Percentiles rank a stretch among this genome's conserved stretches.
phyloP scores from a whole-genome alignment of 2,329 filamentous ascomycete species.

The Thelonectria olida region DNA sequence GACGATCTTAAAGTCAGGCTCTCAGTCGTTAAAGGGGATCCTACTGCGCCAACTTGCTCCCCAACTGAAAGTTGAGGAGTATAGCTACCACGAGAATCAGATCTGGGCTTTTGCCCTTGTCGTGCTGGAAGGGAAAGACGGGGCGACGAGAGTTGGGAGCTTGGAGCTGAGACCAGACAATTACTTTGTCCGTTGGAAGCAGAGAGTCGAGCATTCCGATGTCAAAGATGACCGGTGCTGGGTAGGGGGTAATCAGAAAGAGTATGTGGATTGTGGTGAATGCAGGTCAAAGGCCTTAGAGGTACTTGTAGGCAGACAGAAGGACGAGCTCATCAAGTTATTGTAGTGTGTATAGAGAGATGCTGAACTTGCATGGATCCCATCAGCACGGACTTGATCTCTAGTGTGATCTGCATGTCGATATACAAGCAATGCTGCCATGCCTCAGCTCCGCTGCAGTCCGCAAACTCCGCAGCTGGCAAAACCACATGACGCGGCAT shows the following conservation, averaged over 20 bases:
- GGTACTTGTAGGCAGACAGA: background rate
- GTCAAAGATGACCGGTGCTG: background rate
- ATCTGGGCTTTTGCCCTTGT: slow-evolving; percentile 16
- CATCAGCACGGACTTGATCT: background rate
- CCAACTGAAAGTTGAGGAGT: background rate
- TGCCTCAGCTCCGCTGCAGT: too few relatives aligned
- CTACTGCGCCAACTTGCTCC: slow-evolving; percentile 9
- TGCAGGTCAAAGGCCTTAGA: slow-evolving; percentile 2
- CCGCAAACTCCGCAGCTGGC: too few relatives aligned
- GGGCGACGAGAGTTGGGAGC: slow-evolving; percentile 13
- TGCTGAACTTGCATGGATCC: background rate
- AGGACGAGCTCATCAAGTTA: background rate
- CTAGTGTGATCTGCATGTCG: too few relatives aligned
- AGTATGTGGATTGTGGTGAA: slow-evolving; percentile 1
- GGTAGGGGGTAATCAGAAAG: background rate
- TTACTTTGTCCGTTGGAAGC: slow-evolving; percentile 19
- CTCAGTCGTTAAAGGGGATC: slow-evolving; percentile 5
- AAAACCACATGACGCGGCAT: too few relatives aligned
- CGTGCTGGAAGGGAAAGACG: background rate
- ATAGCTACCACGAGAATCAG: background rate
- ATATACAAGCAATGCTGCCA: too few relatives aligned
- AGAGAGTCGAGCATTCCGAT: background rate
- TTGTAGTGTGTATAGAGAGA: background rate
- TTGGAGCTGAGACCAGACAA: slow-evolving; percentile 17
- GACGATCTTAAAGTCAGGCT: background rate